Conservation (phyloP, 352 stramenopile species). For the Peronosclerospora sorghi region DNA sequence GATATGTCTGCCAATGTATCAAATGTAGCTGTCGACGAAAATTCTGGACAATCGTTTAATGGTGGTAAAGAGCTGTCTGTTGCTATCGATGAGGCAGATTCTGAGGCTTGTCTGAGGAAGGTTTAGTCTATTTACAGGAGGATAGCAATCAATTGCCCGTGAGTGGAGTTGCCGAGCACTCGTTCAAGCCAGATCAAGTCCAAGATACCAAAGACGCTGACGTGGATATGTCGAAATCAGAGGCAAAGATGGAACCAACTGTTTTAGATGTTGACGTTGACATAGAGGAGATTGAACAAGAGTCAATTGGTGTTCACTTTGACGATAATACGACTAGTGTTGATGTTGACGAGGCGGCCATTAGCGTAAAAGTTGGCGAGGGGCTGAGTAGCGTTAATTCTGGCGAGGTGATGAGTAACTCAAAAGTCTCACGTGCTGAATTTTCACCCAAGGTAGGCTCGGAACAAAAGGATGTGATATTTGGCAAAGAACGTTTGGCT, state of each 20-base stretch:
- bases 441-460: background rate
- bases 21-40: background rate
- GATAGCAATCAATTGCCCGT: too few relatives aligned
- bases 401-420: background rate
- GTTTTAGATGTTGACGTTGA: background rate
- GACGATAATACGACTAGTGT: too few relatives aligned
- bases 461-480: background rate
- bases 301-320: too few relatives aligned
- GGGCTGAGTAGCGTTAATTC: background rate
- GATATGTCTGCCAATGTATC: background rate
- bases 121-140: background rate
- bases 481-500: background rate
- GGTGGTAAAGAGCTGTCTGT: too few relatives aligned
- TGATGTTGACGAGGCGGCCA: background rate
- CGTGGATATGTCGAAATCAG: background rate
- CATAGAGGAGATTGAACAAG: too few relatives aligned
- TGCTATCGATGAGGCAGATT: too few relatives aligned
- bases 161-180: background rate
- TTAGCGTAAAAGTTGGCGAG: background rate
- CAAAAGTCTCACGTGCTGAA: background rate
- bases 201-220: background rate
- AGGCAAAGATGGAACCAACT: background rate
- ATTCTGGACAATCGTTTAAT: too few relatives aligned
- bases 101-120: background rate
- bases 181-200: background rate